Base-by-base conservation (phyloP, 2,329 filamentous ascomycete genomes). In the Pseudopyricularia cyperi region DNA sequence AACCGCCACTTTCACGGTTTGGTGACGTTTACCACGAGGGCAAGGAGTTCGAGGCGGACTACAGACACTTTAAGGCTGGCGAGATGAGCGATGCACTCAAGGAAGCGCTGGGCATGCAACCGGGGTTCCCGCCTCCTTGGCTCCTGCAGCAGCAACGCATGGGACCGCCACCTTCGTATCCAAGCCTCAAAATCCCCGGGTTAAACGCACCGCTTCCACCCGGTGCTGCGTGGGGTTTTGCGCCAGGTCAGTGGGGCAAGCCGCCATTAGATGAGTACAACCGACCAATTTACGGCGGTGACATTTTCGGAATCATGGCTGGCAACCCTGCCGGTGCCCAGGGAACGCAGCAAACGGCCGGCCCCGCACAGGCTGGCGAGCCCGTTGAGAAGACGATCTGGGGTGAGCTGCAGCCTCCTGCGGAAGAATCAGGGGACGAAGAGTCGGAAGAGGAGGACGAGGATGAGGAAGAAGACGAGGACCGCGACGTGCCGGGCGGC, bases 11-110 rank as follows among this genome's bases (percentile, higher is more conserved):
- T 56, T 97, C 93, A 32, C 80, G 90, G 44, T 98, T 95, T 60
- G 93, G 93, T 39, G 93, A 98, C 67, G 90, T 98, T n/a, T 98
- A 98, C 68, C 97, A 97, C 66, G 93, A 98, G 68, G 93, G 93
- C 64, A 98, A 98, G 67, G 93, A 98, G 65, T 93, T 88, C 63
- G 93, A 98, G 68, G 95, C 93, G 1, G 95, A 97, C 65, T 78
- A 95, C 57, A 84, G 87, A 60, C 87, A 96, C 68, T 79, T 96
- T 54, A 83, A 89, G 57, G 88, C 93, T 1, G 93, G 93, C 34
- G 90, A 97, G 60, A 68, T 97, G 48, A 93, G 84, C 59, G 89
- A 97, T 52, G 83, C 88, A 59, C 76, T 96, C 39, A 91, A 88
- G 62, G 91, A 97, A 63, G 91, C 93, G 5, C 77, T 98, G 1